phyloP scores from a whole-genome alignment of 768 basidiomycete genomes.

The Hypsizygus marmoreus region DNA sequence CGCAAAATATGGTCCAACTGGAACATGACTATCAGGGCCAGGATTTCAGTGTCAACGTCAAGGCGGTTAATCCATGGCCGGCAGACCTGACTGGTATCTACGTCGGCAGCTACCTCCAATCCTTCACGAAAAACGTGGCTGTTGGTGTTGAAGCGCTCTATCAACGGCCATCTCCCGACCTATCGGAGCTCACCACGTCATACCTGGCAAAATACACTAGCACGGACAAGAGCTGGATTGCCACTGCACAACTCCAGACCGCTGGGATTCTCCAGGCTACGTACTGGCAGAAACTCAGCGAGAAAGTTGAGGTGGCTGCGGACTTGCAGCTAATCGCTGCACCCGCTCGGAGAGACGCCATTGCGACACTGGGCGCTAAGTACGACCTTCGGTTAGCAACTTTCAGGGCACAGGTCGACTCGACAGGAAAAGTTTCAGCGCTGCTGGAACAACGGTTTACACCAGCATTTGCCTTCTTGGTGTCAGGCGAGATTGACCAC shows the following conservation, averaged over 20 bases:
- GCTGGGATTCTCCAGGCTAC: conserved; percentile 85
- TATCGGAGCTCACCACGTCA: conserved; percentile 70
- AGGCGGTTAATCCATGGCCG: conserved; percentile 90
- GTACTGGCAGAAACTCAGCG: conserved; percentile 95
- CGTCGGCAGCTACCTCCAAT: conserved; percentile 90
- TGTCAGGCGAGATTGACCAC: conserved; percentile 98
- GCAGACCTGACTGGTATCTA: conserved; percentile 89
- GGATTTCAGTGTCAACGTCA: conserved; percentile 84
- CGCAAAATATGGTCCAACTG: conserved; percentile 89
- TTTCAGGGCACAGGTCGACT: conserved; percentile 94
- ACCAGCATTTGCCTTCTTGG: conserved; percentile 91
- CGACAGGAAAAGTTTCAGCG: conserved; percentile 93
- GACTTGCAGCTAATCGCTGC: conserved; percentile 84
- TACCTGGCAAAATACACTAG: conserved; percentile 82
- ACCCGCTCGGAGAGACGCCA: conserved; percentile 81
- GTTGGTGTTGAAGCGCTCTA: conserved; percentile 84
- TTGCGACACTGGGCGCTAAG: conserved; percentile 93
- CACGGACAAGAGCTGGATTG: conserved; percentile 81
- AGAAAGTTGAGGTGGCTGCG: conserved; percentile 96
- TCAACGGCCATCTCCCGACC: conserved; percentile 75
- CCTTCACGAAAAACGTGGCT: conserved; percentile 86
- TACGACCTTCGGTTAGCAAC: conserved; percentile 94
- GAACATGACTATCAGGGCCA: conserved; percentile 93
- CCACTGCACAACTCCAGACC: conserved; percentile 87
- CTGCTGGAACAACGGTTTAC: conserved; percentile 95